These are phyloP conservation scores for Suhomyces canberraensis DNA, from an alignment of 805 yeast genomes.

Conservation along the genomic window DNA sequence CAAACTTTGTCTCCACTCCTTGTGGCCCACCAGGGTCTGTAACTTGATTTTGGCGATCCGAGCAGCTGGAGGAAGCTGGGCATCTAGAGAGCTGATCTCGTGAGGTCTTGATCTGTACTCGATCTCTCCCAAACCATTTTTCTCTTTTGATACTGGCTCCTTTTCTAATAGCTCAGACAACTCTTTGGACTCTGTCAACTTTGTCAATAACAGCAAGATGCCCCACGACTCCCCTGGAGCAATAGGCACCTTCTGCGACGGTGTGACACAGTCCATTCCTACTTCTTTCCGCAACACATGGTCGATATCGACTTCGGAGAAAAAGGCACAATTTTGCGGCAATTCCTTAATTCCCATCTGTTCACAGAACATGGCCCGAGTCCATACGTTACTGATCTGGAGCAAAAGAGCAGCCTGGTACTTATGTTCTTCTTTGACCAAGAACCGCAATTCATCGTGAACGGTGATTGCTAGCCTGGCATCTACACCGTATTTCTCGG, in stretches of 20 bases:
- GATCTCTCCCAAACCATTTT: neutral
- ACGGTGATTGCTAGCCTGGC: slow-evolving; percentile 85
- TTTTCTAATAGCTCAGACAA: slow-evolving; percentile 1
- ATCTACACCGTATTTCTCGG: slow-evolving; percentile 57
- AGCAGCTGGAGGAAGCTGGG: slow-evolving; percentile 12
- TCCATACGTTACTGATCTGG: slow-evolving; percentile 92
- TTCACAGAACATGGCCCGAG: slow-evolving; percentile 91
- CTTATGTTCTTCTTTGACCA: slow-evolving; percentile 69
- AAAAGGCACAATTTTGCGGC: slow-evolving; percentile 95
- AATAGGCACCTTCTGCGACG: slow-evolving; percentile 65
- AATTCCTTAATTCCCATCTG: slow-evolving; percentile 84
- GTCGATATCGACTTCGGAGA: slow-evolving; percentile 91
- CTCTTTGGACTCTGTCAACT: slow-evolving; percentile 1
- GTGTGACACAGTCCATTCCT: slow-evolving; percentile 86
- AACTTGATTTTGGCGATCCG: slow-evolving; percentile 23
- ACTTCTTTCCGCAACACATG: slow-evolving; percentile 88
- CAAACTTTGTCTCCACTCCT: slow-evolving; percentile 23
- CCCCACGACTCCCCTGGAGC: slow-evolving; percentile 77
- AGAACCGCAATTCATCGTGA: slow-evolving; percentile 89
- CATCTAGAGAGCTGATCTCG: slow-evolving; percentile 14
- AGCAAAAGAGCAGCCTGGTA: slow-evolving; percentile 77
- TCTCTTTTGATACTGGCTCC: slow-evolving; percentile 9
- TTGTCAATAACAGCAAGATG: slow-evolving; percentile 50
- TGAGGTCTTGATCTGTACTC: slow-evolving; percentile 13
- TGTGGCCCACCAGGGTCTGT: slow-evolving; percentile 24